Evolutionary conservation across 768 basidiomycete species (phyloP).

Genomic region (Russula emetica): DNA sequence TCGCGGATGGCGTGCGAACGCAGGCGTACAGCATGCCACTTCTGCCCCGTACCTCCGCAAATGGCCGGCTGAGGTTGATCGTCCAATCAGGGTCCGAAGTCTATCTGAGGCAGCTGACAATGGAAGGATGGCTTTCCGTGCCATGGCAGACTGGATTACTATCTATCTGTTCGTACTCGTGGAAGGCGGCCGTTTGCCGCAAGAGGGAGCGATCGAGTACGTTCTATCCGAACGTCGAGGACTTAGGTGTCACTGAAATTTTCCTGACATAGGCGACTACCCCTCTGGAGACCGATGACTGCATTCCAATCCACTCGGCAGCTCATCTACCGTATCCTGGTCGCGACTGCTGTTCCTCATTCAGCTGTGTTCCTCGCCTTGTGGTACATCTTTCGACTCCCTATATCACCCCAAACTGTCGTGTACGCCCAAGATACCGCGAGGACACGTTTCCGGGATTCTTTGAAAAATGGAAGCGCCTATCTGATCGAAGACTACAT

Average conservation of each 20-base stretch:
- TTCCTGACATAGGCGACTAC: conserved; percentile 16
- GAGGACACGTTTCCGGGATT: conserved; percentile 33
- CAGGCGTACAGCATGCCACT: conserved; percentile 3
- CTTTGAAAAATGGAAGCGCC: conserved; percentile 33
- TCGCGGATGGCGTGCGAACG: conserved; percentile 16
- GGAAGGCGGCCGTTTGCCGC: conserved; percentile 23
- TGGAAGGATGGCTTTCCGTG: conserved; percentile 21
- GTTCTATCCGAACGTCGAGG: conserved; percentile 9
- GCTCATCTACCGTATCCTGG: conserved; percentile 22
- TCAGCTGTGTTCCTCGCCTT: conserved; percentile 26
- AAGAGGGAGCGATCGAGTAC: conserved; percentile 24
- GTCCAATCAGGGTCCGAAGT: conserved; percentile 23
- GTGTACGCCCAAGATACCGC: conserved; percentile 20
- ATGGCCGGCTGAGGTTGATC: conserved; percentile 16
- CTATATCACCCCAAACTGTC: conserved; percentile 23
- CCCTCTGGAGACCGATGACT: conserved; percentile 23
- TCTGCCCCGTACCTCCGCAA: conserved; percentile 14
- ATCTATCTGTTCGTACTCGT: conserved; percentile 25
- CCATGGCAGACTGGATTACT: conserved; percentile 24
- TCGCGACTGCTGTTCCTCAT: conserved; percentile 24
- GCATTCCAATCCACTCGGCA: conserved; percentile 26
- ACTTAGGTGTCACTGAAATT: conserved; percentile 4
- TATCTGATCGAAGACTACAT: conserved; percentile 35
- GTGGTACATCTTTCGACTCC: conserved; percentile 36
- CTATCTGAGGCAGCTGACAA: conserved; percentile 22